These are phyloP conservation scores for Ambrosia trifida DNA, from an alignment of 129 eudicot species.

Conservation along the genomic window DNA sequence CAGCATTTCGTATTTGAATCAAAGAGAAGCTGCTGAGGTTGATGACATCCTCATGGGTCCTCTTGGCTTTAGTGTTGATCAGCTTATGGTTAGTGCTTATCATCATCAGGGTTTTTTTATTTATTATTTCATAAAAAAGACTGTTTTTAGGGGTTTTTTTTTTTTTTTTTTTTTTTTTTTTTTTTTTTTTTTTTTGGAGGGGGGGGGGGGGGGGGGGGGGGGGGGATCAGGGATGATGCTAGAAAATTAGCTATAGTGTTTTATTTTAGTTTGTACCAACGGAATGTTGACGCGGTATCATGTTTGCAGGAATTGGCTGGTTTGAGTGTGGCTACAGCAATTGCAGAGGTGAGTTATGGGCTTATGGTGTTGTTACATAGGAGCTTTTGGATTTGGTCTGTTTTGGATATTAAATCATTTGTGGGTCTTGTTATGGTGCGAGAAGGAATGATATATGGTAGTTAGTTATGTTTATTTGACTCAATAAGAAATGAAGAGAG, in stretches of 20 bases:
- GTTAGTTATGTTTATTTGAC: constrained; percentile 5
- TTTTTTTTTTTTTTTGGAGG: neutral
- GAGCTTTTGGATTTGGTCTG: neutral
- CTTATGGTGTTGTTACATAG: neutral
- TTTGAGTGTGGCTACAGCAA: constrained; percentile 87
- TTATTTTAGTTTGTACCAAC: neutral
- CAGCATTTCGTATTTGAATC: constrained; percentile 62
- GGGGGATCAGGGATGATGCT: too few relatives aligned
- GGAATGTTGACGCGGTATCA: neutral
- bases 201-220: too few relatives aligned
- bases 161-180: too few relatives aligned
- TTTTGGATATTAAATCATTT: neutral
- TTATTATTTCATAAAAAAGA: too few relatives aligned
- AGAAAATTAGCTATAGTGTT: neutral
- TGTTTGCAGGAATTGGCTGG: constrained; percentile 95
- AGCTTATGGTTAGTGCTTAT: constrained; percentile 79
- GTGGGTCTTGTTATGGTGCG: neutral
- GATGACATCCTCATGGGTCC: constrained; percentile 97
- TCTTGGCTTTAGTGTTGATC: constrained; percentile 96
- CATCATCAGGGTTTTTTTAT: too few relatives aligned
- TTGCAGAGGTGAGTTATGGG: constrained; percentile 65
- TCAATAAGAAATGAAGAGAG: neutral
- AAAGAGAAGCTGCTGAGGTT: constrained; percentile 83
- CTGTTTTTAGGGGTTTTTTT: too few relatives aligned
- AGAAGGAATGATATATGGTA: neutral